phyloP scores from a whole-genome alignment of 441 rosid species.

The Monsonia emarginata region DNA sequence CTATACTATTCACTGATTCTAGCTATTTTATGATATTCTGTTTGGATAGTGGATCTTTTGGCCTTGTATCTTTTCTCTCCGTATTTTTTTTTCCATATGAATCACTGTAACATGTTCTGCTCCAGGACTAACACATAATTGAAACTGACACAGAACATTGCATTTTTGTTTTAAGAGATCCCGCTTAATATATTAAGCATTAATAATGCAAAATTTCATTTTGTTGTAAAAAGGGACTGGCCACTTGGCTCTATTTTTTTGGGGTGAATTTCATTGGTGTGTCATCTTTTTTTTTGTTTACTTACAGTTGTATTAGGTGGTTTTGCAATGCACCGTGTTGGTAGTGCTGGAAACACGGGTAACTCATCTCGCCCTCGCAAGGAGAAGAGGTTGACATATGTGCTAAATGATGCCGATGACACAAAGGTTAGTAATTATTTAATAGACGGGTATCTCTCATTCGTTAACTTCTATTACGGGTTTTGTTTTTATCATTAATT shows the following conservation, averaged over 20 bases:
- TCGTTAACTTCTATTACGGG: neutral
- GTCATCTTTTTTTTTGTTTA: neutral
- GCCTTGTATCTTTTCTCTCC: neutral
- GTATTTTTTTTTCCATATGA: neutral
- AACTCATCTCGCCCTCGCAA: constrained; percentile 90
- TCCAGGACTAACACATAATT: neutral
- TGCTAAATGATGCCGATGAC: constrained; percentile 67
- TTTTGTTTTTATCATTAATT: neutral
- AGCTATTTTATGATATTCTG: neutral
- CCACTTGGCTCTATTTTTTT: neutral
- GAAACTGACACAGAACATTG: neutral
- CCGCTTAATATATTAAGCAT: neutral
- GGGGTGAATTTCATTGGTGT: neutral
- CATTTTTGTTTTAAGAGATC: neutral
- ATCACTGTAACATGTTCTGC: neutral
- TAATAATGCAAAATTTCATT: neutral
- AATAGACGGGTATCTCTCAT: neutral
- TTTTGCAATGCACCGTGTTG: constrained; percentile 93
- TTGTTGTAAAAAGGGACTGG: neutral
- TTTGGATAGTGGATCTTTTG: neutral
- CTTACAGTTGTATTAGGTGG: neutral
- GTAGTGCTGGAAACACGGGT: constrained; percentile 84
- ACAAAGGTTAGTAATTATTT: constrained; percentile 43
- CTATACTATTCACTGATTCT: neutral
- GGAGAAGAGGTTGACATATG: constrained; percentile 93